Conservation (phyloP, 2,329 filamentous ascomycete genomes). For the Fusarium torreyae region DNA sequence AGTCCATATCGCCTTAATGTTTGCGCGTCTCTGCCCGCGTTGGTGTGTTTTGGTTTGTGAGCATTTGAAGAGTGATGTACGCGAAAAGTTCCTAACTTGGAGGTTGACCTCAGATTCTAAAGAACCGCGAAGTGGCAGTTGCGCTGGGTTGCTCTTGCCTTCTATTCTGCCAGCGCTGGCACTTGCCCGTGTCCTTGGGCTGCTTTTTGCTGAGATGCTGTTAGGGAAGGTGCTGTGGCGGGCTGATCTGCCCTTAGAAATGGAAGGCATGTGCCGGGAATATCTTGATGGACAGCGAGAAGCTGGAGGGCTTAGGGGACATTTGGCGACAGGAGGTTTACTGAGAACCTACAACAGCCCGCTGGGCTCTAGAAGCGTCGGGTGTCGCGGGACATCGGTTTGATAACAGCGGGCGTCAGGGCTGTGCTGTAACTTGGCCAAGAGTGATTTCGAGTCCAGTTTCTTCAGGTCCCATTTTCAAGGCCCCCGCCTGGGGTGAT, state of each 20-base stretch:
- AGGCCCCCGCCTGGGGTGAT: conserved; percentile 35
- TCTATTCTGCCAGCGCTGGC: not conserved
- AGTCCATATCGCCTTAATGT: conserved; percentile 17
- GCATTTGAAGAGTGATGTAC: conserved; percentile 23
- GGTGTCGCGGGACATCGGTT: conserved; percentile 19
- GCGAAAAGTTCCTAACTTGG: conserved; percentile 7
- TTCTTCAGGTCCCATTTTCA: conserved; percentile 38
- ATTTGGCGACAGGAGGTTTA: conserved; percentile 7
- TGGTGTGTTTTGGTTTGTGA: conserved; percentile 29
- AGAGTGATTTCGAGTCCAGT: conserved; percentile 11
- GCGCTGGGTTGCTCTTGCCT: conserved; percentile 16
- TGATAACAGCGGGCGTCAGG: not conserved
- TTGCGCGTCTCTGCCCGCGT: conserved; percentile 9
- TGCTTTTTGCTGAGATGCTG: not conserved
- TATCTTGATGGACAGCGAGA: conserved; percentile 2
- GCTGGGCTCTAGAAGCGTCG: conserved; percentile 9
- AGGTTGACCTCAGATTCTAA: not conserved
- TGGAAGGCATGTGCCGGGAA: conserved; percentile 5
- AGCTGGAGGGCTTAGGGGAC: conserved; percentile 10
- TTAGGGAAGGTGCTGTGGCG: conserved; percentile 10
- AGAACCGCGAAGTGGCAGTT: not conserved
- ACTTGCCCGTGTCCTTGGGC: conserved; percentile 11
- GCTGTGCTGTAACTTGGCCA: conserved; percentile 27
- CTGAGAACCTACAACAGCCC: conserved; percentile 8
- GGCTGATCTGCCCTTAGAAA: conserved; percentile 16